These are phyloP conservation scores for Colletotrichum salicis DNA, from an alignment of 2,329 filamentous ascomycete genomes.

Conservation along the genomic window DNA sequence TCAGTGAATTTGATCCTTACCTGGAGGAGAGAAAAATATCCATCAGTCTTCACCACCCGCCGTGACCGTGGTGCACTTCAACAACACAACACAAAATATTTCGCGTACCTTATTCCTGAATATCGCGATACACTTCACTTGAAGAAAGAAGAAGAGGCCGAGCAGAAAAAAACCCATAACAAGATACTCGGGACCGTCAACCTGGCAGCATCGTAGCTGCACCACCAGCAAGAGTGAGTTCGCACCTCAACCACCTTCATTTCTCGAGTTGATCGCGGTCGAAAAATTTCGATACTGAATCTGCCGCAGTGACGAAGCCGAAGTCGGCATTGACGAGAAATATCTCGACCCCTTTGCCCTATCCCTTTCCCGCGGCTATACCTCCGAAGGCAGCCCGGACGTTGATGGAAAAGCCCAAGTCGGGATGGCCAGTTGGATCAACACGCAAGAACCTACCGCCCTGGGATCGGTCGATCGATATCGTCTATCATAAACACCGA, in stretches of 20 bases:
- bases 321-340: constrained; percentile 48
- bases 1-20: neutral
- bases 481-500: constrained; percentile 45
- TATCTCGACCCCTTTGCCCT: constrained; percentile 48
- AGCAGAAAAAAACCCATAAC: neutral
- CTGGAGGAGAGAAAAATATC: neutral
- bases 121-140: neutral
- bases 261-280: neutral
- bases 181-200: neutral
- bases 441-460: constrained; percentile 38
- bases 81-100: neutral
- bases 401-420: constrained; percentile 21
- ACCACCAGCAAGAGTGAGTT: neutral
- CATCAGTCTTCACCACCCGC: neutral
- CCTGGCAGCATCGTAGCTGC: neutral
- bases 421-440: constrained; percentile 44
- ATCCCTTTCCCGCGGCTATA: constrained; percentile 43
- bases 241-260: neutral
- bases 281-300: neutral
- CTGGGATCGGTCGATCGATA: constrained; percentile 50
- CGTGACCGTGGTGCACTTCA: neutral
- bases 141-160: neutral
- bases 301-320: constrained; percentile 1
- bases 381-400: constrained; percentile 20
- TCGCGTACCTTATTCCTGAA: too few relatives aligned